These are phyloP conservation scores for Teratosphaeria gauchensis DNA, from an alignment of 2,329 filamentous ascomycete species.

Conservation along the genomic window DNA sequence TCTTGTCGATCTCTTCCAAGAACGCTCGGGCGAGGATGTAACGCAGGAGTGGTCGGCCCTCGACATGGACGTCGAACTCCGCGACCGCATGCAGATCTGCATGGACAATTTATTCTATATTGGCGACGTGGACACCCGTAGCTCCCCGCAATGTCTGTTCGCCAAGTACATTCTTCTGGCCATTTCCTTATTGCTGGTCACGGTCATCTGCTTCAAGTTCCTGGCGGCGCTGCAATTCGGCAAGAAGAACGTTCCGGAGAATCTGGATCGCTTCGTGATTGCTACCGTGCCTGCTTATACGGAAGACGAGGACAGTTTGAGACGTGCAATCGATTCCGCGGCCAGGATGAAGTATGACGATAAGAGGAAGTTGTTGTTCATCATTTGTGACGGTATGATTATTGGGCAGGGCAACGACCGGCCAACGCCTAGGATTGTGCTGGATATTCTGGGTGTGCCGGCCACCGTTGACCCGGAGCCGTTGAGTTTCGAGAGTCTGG, in stretches of 20 bases:
- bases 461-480: slow-evolving; percentile 92
- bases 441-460: slow-evolving; percentile 86
- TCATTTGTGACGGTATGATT: slow-evolving; percentile 98
- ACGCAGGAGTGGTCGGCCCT: slow-evolving; percentile 74
- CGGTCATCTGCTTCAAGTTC: slow-evolving; percentile 91
- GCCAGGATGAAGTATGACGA: slow-evolving; percentile 96
- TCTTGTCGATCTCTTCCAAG: slow-evolving; percentile 68
- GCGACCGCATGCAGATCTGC: slow-evolving; percentile 65
- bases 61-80: slow-evolving; percentile 45
- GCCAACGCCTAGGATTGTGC: slow-evolving; percentile 86
- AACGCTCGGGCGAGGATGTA: slow-evolving; percentile 67
- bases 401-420: slow-evolving; percentile 96
- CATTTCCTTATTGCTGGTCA: slow-evolving; percentile 68
- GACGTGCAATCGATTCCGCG: slow-evolving; percentile 92
- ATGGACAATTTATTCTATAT: slow-evolving; percentile 93
- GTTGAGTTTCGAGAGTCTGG: slow-evolving; percentile 90
- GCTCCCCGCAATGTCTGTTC: slow-evolving; percentile 75
- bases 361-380: slow-evolving; percentile 80
- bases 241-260: slow-evolving; percentile 82
- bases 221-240: slow-evolving; percentile 91
- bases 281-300: slow-evolving; percentile 97
- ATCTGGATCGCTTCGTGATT: slow-evolving; percentile 96
- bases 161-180: slow-evolving; percentile 81
- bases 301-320: slow-evolving; percentile 93
- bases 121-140: slow-evolving; percentile 82